Conservation (phyloP, 2,329 filamentous ascomycete genomes). For the Trichocomaceae sp. region DNA sequence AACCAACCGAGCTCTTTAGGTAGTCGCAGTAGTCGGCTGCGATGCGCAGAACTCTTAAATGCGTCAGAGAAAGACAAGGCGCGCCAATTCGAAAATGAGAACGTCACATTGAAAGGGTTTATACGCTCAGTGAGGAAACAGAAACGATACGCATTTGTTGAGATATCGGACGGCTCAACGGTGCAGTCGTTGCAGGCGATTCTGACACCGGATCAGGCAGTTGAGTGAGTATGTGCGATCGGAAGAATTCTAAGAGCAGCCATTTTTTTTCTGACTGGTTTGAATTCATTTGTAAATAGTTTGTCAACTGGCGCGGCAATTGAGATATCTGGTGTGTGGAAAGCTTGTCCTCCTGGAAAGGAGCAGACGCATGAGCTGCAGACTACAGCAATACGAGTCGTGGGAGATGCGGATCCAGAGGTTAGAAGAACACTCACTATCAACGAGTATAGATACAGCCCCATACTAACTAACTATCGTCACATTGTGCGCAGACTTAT, state of each 20-base stretch:
- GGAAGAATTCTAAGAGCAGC: background rate
- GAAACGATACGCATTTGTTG: slow-evolving; percentile 75
- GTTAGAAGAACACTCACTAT: slow-evolving; percentile 45
- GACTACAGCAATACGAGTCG: slow-evolving; percentile 59
- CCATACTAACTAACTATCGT: background rate
- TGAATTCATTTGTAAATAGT: slow-evolving; percentile 41
- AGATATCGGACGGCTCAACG: slow-evolving; percentile 81
- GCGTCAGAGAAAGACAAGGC: slow-evolving; percentile 22
- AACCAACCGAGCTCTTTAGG: slow-evolving; percentile 18
- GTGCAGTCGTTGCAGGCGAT: slow-evolving; percentile 73
- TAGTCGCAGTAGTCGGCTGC: slow-evolving; percentile 21
- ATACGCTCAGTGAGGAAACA: slow-evolving; percentile 79
- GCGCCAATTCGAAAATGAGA: slow-evolving; percentile 29
- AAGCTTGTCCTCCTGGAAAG: slow-evolving; percentile 57
- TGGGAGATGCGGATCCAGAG: slow-evolving; percentile 72
- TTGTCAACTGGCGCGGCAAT: slow-evolving; percentile 77
- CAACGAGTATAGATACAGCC: background rate
- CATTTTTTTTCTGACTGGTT: background rate
- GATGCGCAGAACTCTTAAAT: slow-evolving; percentile 36
- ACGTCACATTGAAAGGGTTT: slow-evolving; percentile 65
- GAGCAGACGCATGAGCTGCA: slow-evolving; percentile 75
- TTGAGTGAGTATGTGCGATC: slow-evolving; percentile 48
- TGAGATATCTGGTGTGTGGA: slow-evolving; percentile 70
- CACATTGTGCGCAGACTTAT: slow-evolving; percentile 56
- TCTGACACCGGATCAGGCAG: slow-evolving; percentile 62